Evolutionary conservation across 2,329 filamentous ascomycete species (phyloP), one percentile per base, ranked within the genome.

Genomic region (Aureobasidium leucospermi): DNA sequence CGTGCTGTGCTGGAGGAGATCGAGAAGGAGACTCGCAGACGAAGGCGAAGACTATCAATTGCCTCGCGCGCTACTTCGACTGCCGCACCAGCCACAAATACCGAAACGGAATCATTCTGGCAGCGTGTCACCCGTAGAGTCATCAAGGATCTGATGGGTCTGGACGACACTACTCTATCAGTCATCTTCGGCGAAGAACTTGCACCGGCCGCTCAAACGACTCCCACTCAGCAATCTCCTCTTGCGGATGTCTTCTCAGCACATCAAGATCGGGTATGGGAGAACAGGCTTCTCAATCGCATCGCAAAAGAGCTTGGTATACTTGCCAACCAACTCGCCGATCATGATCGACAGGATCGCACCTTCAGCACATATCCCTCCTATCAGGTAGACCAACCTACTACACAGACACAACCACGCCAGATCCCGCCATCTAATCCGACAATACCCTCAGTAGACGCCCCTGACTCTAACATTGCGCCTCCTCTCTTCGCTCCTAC

Each of bases 301-400:
- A 87, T 99, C 63, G 90, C 94, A 3, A 85, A 84, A 57, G 94
- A 99, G 74, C 82, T 99, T 5, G 93, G 92, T 9, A 77, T 89
- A 34, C 78, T 96, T 13, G 87, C 96, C 29, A 84, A 90, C 69
- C 89, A 92, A 64, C 78, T 97, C 49, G 89, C 89, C 31, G 88
- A 89, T 61, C 88, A 96, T 63, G 91, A 93, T 0, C 90, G 90
- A 1, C 52, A 16, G 38, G 52, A 56, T n/a, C 52, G 63, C 36
- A 90, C 93, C 1, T 97, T 97, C 71, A 88, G 86, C 13, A 90
- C 89, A 0, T 96, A 95, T 69, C 77, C 51, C 83, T 23, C 41
- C 53, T 65, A 41, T 63, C 59, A 42, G 58, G 52, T 42, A 64
- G 38, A 16, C 45, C 47, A 64, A 49, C 43, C 60, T n/a, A 64